Conservation (phyloP, 176 grass and related monocot genomes). For the maize (Zea mays) region DNA sequence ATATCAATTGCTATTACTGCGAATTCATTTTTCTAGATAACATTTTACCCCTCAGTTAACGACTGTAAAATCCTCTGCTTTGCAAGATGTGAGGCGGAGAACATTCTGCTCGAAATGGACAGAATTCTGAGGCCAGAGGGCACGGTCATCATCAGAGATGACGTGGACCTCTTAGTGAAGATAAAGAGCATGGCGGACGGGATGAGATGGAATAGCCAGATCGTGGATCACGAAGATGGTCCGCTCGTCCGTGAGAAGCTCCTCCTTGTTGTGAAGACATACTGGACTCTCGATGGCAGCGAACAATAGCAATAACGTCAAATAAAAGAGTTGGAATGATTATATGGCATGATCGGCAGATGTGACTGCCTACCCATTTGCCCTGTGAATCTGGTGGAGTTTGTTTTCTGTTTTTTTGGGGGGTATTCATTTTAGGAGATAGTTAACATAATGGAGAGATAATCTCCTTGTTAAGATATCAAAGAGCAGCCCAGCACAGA, state of each 20-base stretch:
- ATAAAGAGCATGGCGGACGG: conserved; percentile 75
- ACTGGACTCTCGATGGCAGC: conserved; percentile 67
- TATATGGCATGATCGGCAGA: conserved; percentile 34
- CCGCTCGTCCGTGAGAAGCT: conserved; percentile 88
- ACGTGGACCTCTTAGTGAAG: conserved; percentile 81
- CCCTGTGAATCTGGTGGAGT: conserved; percentile 28
- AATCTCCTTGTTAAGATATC: conserved; percentile 22
- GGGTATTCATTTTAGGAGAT: conserved; percentile 30
- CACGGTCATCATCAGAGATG: conserved; percentile 79
- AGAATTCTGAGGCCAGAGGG: conserved; percentile 91
- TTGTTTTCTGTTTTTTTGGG: neutral
- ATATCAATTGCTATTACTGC: neutral
- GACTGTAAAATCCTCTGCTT: neutral
- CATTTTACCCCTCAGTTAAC: neutral
- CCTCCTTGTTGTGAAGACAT: conserved; percentile 86
- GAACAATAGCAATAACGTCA: conserved; percentile 44
- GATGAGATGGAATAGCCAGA: conserved; percentile 94
- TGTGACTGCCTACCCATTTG: conserved; percentile 14
- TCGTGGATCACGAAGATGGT: conserved; percentile 89
- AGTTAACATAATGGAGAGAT: conserved; percentile 29
- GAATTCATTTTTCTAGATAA: neutral
- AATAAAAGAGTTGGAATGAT: conserved; percentile 39
- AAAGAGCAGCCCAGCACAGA: neutral
- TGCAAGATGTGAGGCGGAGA: conserved; percentile 71
- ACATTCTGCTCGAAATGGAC: conserved; percentile 89